Evolutionary conservation across 106 monocot genomes (phyloP).

Genomic region (Dioscorea dumetorum): DNA sequence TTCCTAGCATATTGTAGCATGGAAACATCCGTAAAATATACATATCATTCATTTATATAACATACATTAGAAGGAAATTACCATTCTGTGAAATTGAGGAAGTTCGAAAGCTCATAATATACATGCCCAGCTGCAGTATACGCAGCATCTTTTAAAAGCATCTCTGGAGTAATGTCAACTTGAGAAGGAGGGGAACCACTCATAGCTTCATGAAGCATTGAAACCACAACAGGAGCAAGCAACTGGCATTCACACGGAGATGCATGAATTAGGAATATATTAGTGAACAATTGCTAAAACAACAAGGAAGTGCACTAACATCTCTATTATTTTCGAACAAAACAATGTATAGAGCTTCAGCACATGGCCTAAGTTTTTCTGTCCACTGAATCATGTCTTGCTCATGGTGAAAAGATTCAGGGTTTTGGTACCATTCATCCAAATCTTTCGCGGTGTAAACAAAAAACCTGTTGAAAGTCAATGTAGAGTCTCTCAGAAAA

Average conservation of each 20-base stretch:
- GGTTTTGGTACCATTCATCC: constrained; percentile 81
- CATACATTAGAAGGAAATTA: constrained; percentile 6
- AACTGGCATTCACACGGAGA: constrained; percentile 33
- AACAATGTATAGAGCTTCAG: constrained; percentile 96
- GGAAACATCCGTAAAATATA: too few relatives aligned
- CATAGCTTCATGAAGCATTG: constrained; percentile 87
- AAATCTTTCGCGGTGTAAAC: constrained; percentile 73
- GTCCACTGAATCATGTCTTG: constrained; percentile 97
- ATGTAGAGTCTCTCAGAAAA: neutral
- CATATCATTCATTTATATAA: too few relatives aligned
- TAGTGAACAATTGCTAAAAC: constrained; percentile 2
- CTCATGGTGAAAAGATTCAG: constrained; percentile 96
- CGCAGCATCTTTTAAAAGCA: constrained; percentile 98
- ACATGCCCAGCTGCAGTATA: constrained; percentile 96
- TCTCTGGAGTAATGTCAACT: constrained; percentile 66
- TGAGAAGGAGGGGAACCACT: constrained; percentile 58
- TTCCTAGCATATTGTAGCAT: too few relatives aligned
- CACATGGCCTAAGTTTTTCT: constrained; percentile 89
- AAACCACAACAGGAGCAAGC: constrained; percentile 81
- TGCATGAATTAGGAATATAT: neutral
- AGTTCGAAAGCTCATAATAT: constrained; percentile 94
- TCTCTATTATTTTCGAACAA: constrained; percentile 90
- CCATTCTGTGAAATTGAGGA: constrained; percentile 87
- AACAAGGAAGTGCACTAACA: constrained; percentile 31
- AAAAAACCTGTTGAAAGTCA: constrained; percentile 52